Evolutionary conservation across 345 rosid genomes (phyloP).

Genomic region (Gossypium sturtianum): DNA sequence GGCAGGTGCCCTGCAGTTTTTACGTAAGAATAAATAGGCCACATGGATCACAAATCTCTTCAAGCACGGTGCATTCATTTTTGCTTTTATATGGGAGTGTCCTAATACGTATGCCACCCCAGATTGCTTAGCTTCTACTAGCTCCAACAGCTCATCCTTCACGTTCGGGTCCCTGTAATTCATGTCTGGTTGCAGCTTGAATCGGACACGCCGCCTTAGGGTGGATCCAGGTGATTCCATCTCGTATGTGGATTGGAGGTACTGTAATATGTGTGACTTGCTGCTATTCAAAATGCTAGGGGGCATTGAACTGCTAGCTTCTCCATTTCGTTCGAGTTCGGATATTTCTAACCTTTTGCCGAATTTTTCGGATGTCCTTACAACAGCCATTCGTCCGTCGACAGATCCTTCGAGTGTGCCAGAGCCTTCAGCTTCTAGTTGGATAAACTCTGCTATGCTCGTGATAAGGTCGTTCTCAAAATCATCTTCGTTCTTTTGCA

Average conservation of each 20-base stretch:
- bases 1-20: constrained; percentile 73
- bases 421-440: constrained; percentile 74
- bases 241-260: constrained; percentile 54
- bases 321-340: constrained; percentile 33
- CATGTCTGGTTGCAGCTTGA: constrained; percentile 47
- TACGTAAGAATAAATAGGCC: constrained; percentile 77
- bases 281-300: constrained; percentile 42
- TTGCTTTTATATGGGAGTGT: constrained; percentile 63
- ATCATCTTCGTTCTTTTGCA: constrained; percentile 55
- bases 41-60: constrained; percentile 65
- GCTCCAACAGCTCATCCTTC: constrained; percentile 70
- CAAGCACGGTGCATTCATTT: constrained; percentile 57
- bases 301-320: constrained; percentile 36
- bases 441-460: constrained; percentile 92
- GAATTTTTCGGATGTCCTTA: constrained; percentile 67
- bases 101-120: constrained; percentile 80
- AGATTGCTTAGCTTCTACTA: constrained; percentile 70
- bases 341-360: constrained; percentile 59
- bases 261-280: constrained; percentile 53
- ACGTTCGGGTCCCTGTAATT: constrained; percentile 50
- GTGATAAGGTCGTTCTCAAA: constrained; percentile 77
- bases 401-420: constrained; percentile 44
- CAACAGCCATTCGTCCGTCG: constrained; percentile 76
- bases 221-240: constrained; percentile 51
- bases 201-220: constrained; percentile 40